Evolutionary conservation across 768 basidiomycete genomes (phyloP), one percentile per base, ranked within the genome.

Genomic region (Collybiopsis luxurians): DNA sequence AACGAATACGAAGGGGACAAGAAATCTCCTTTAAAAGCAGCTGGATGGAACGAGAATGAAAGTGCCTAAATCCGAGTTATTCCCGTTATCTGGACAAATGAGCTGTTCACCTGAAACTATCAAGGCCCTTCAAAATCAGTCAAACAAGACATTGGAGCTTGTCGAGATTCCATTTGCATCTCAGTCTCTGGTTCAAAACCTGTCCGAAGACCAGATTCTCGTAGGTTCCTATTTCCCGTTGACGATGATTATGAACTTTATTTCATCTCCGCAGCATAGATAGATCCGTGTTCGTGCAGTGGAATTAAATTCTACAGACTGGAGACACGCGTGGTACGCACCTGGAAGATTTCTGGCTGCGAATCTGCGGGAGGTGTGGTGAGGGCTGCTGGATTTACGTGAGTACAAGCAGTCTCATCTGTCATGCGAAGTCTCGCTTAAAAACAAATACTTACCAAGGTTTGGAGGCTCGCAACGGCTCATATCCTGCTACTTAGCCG

Each of bases 201-300:
- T 49, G 6, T 21, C 48, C 12, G 48, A 49, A 27, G 48, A 34
- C 19, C 48, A 49, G n/a, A 21, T 49, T 44, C 5, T 44, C 5
- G 42, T 44, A 24, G 6, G 42, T 44, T 6, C 31, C 13, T 34
- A 34, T n/a, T 13, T 34, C 31, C 31, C 31, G 5, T 44, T 24
- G 24, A 19, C 6, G 24, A 44, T 24, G 17, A 7, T 5, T 6
- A 9, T 7, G 9, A 17, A 17, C 5, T 6, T 44, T 9, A 5
- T 44, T 24, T 19, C 24, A 47, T n/a, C n/a, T n/a, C 5, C 24
- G 5, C 23, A 10, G 46, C 23, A 30, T 21, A 9, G 7, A 21
- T n/a, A 47, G 46, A 47, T 47, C n/a, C 46, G 46, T 26, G 53
- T 55, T 11, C 36, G 53, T n/a, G 53, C 53, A 30, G 42, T 55